Conservation (phyloP, 306 rosid species). For the Oemleria cerasiformis region DNA sequence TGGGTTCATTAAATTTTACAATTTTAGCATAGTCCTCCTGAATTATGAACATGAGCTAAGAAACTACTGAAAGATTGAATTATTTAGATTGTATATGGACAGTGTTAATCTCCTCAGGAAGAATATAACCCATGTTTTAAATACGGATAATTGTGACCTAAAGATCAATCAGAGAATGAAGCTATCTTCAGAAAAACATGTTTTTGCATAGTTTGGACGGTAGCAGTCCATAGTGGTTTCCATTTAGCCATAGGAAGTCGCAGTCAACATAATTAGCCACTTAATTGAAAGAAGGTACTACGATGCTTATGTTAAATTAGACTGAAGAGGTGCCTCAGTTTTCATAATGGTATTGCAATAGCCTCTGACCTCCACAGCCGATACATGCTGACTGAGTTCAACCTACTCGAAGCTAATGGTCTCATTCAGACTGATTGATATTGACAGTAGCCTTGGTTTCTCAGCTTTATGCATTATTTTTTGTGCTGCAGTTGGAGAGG, state of each 20-base stretch:
- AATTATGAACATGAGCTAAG: neutral
- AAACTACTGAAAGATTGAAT: neutral
- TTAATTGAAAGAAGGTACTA: neutral
- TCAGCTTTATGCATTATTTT: neutral
- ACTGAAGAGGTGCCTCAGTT: neutral
- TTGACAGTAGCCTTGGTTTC: slow-evolving; percentile 1
- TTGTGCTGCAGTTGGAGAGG: neutral
- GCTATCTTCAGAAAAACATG: neutral
- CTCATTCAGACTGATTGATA: neutral
- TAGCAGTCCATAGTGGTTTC: neutral
- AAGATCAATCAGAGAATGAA: neutral
- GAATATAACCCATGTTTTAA: neutral
- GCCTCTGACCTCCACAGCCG: neutral
- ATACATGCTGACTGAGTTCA: neutral
- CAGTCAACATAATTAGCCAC: neutral
- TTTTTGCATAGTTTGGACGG: neutral
- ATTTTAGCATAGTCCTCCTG: neutral
- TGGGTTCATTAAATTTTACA: neutral
- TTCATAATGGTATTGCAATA: neutral
- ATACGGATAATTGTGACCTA: neutral
- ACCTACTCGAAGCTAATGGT: neutral
- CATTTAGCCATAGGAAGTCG: neutral
- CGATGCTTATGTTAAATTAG: neutral
- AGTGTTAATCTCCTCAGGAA: neutral
- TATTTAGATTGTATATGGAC: neutral